A percentile compares a stretch with the other conserved stretches of the same genome.
Conservation (phyloP, 2,329 filamentous ascomycete species). For the Alternaria sp. region DNA sequence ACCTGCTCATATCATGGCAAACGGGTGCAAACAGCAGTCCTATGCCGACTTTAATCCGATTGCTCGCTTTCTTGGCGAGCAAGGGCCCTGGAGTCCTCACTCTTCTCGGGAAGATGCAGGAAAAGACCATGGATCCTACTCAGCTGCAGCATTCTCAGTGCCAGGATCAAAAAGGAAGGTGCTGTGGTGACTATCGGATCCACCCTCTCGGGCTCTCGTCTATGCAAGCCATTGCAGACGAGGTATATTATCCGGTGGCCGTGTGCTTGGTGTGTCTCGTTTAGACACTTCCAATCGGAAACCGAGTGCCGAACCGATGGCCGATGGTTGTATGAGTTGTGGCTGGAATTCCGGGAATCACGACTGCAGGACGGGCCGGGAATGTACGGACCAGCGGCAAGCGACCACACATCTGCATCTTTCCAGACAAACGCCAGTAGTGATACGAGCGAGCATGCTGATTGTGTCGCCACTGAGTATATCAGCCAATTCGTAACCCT, state of each 20-base stretch:
- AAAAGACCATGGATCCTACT: background rate
- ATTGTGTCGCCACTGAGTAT: background rate
- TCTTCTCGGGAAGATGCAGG: background rate
- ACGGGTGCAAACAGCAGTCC: background rate
- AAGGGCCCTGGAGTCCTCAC: slow-evolving; percentile 13
- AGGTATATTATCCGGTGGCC: background rate
- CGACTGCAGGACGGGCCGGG: background rate
- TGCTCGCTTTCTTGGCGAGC: slow-evolving; percentile 15
- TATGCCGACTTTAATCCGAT: background rate
- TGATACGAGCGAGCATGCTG: background rate
- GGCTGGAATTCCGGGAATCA: background rate
- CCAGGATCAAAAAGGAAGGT: background rate
- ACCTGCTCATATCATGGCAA: background rate
- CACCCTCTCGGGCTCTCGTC: background rate
- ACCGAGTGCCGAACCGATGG: background rate
- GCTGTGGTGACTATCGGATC: background rate
- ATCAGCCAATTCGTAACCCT: background rate
- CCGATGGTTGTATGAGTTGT: background rate
- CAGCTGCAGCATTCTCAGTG: background rate
- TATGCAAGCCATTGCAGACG: background rate
- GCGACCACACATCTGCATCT: background rate
- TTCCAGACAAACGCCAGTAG: background rate
- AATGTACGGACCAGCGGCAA: background rate
- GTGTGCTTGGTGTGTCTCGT: background rate
- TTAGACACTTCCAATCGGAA: background rate